phyloP scores from a whole-genome alignment of 257 asterid genomes.

The Datura wrightii region DNA sequence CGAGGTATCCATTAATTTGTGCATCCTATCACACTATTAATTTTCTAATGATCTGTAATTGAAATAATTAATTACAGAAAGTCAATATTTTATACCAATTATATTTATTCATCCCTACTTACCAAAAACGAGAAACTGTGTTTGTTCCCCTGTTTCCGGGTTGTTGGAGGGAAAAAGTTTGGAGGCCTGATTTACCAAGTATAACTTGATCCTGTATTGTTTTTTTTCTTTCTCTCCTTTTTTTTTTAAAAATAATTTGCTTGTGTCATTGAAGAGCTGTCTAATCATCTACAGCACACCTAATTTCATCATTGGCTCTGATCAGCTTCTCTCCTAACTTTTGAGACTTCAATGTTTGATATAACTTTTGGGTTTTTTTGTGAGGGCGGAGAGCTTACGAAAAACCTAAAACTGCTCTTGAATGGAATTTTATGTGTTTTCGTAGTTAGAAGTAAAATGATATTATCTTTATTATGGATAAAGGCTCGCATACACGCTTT shows the following conservation, averaged over 20 bases:
- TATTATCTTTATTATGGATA: not conserved
- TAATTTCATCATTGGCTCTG: not conserved
- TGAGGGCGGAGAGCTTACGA: not conserved
- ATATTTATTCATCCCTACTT: not conserved
- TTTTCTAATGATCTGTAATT: not conserved
- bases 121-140: not conserved
- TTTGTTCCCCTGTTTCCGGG: not conserved
- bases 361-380: not conserved
- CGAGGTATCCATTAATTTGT: not conserved
- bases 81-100: slow-evolving; percentile 10
- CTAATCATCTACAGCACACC: not conserved
- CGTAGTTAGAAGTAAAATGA: not conserved
- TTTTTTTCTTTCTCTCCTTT: not conserved
- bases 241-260: not conserved
- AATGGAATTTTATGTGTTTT: not conserved
- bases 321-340: slow-evolving; percentile 14
- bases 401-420: not conserved
- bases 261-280: not conserved
- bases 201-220: not conserved
- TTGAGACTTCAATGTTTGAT: not conserved
- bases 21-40: not conserved
- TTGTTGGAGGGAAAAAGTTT: not conserved
- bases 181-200: slow-evolving; percentile 2
- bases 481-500: not conserved
- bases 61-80: not conserved